Conservation (phyloP, 225 moss, liverwort and hornwort genomes). For the Physcomitrium patens region DNA sequence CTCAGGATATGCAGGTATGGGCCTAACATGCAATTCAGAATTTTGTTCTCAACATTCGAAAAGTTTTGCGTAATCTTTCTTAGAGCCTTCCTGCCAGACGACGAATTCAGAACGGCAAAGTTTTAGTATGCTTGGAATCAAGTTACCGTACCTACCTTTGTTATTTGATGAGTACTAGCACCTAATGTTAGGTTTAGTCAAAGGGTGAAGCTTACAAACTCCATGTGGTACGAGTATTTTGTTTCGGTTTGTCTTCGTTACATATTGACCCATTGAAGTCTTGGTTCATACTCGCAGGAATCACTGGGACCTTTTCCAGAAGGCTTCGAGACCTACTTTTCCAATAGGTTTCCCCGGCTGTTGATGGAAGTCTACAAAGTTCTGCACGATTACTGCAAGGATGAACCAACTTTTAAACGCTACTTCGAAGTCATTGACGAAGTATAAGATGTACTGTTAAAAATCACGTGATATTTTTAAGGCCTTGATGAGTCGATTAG, state of each 20-base stretch:
- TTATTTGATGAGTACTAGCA: slow-evolving; percentile 9
- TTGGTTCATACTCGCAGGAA: slow-evolving; percentile 52
- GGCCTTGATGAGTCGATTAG: slow-evolving; percentile 20
- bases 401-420: slow-evolving; percentile 66
- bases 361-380: slow-evolving; percentile 82
- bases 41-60: neutral
- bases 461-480: slow-evolving; percentile 7
- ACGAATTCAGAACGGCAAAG: neutral
- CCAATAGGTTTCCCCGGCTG: slow-evolving; percentile 71
- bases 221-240: neutral
- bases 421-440: slow-evolving; percentile 48
- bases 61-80: neutral
- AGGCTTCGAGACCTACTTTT: slow-evolving; percentile 85
- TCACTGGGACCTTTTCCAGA: slow-evolving; percentile 78
- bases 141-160: neutral
- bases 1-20: slow-evolving; percentile 71
- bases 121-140: neutral
- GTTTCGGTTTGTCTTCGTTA: neutral
- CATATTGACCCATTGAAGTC: neutral
- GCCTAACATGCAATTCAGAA: slow-evolving; percentile 20
- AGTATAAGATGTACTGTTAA: slow-evolving; percentile 12
- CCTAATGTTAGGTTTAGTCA: neutral
- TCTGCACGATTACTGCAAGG: slow-evolving; percentile 68
- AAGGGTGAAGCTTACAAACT: neutral
- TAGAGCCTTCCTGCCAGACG: neutral